Evolutionary conservation across 768 basidiomycete genomes (phyloP).

Genomic region (Suillus decipiens): DNA sequence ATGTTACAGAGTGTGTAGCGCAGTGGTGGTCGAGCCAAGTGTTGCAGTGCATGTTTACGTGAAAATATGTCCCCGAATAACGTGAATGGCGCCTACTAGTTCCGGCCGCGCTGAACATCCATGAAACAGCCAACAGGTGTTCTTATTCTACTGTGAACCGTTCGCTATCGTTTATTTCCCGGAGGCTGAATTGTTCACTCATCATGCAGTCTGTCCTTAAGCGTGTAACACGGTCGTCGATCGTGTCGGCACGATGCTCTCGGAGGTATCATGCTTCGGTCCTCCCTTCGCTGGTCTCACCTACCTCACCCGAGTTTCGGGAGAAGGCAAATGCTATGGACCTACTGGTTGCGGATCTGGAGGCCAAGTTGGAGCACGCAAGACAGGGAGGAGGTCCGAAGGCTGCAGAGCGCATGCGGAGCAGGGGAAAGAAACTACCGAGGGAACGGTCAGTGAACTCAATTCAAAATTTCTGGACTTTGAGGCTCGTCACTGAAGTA

Average conservation of each 20-base stretch:
- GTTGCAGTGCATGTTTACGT: too few relatives aligned
- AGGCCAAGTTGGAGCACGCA: slow-evolving; percentile 56
- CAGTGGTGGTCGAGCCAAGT: not conserved
- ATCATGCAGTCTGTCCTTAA: slow-evolving; percentile 20
- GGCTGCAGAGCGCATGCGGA: slow-evolving; percentile 72
- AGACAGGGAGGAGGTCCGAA: slow-evolving; percentile 75
- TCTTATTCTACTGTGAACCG: not conserved
- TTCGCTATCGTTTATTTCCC: not conserved
- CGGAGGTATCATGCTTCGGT: slow-evolving; percentile 69
- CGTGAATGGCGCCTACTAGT: slow-evolving; percentile 1
- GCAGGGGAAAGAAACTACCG: slow-evolving; percentile 80
- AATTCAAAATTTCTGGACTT: not conserved
- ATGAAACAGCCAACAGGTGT: not conserved
- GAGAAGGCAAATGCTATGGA: slow-evolving; percentile 72
- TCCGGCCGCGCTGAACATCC: slow-evolving; percentile 4
- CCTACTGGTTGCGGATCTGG: slow-evolving; percentile 61
- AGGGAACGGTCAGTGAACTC: slow-evolving; percentile 64
- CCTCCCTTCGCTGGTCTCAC: slow-evolving; percentile 71
- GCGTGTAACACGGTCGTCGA: slow-evolving; percentile 12
- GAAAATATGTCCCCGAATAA: slow-evolving; percentile 1
- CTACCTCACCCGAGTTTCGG: slow-evolving; percentile 69
- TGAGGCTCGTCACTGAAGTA: slow-evolving; percentile 10
- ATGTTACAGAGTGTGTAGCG: not conserved
- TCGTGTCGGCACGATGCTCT: slow-evolving; percentile 13
- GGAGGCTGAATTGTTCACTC: not conserved